Percentiles rank a stretch among this genome's conserved stretches.
These are phyloP conservation scores for Penicillium nucicola DNA, from an alignment of 495 filamentous ascomycete genomes.

Conservation along the genomic window DNA sequence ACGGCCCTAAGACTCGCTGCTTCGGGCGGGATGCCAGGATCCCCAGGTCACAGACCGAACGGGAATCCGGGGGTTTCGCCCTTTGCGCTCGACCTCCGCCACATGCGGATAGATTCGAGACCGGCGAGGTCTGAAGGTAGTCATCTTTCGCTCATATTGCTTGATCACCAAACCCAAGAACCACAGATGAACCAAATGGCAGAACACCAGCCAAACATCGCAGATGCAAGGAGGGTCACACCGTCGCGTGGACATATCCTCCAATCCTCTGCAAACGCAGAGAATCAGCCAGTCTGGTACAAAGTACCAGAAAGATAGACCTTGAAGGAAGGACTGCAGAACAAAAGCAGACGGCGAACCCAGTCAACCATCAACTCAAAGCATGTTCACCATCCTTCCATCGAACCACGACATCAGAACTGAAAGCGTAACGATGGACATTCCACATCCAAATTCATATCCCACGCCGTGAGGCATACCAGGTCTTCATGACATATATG, in stretches of 20 bases:
- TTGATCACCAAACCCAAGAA: slow-evolving; percentile 2
- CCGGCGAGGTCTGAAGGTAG: slow-evolving; percentile 3
- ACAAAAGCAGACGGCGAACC: slow-evolving; percentile 11
- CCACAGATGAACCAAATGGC: slow-evolving; percentile 12
- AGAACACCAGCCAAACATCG: slow-evolving; percentile 28
- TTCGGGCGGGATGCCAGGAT: slow-evolving; percentile 4
- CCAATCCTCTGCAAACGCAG: slow-evolving; percentile 19
- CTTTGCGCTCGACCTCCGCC: slow-evolving; percentile 16
- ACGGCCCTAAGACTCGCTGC: slow-evolving; percentile 4
- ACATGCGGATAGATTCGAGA: slow-evolving; percentile 16
- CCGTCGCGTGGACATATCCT: slow-evolving; percentile 26
- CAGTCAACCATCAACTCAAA: slow-evolving; percentile 16
- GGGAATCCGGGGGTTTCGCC: background rate
- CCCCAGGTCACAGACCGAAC: slow-evolving; percentile 22
- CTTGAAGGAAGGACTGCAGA: slow-evolving; percentile 16
- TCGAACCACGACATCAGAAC: slow-evolving; percentile 38
- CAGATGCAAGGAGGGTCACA: slow-evolving; percentile 33
- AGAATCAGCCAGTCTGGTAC: slow-evolving; percentile 39
- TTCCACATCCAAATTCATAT: slow-evolving; percentile 53
- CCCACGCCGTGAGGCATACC: slow-evolving; percentile 59
- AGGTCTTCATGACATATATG: slow-evolving; percentile 55
- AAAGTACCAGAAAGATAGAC: slow-evolving; percentile 42
- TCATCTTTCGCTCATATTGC: background rate
- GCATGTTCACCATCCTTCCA: slow-evolving; percentile 3
- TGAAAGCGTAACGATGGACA: slow-evolving; percentile 38